phyloP scores from a whole-genome alignment of 1,284 basidiomycete genomes.

The Pyrrhoderma lamaoense region DNA sequence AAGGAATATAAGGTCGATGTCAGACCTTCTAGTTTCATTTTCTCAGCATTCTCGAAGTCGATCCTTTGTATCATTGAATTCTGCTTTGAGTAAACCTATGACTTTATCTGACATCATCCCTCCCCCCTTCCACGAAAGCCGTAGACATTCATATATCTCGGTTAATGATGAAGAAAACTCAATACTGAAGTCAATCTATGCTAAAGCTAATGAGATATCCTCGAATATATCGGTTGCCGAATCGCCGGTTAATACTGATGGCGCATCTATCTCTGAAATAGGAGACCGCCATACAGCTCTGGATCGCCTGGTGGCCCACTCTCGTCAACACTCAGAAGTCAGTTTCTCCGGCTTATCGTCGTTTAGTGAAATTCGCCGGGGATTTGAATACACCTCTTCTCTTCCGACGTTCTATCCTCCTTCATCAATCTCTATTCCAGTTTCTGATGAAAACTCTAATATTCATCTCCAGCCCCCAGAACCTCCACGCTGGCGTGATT shows the following conservation, averaged over 20 bases:
- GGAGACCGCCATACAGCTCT: conserved; percentile 23
- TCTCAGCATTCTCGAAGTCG: conserved; percentile 38
- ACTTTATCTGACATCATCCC: conserved; percentile 72
- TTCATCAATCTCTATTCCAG: too few relatives aligned
- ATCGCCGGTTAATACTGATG: conserved; percentile 34
- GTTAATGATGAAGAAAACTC: conserved; percentile 46
- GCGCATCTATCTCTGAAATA: conserved; percentile 33
- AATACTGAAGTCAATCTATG: conserved; percentile 52
- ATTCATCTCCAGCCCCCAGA: conserved; percentile 31
- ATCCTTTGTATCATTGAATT: conserved; percentile 30
- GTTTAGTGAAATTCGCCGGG: conserved; percentile 64
- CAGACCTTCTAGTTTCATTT: conserved; percentile 65
- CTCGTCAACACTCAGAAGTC: conserved; percentile 43
- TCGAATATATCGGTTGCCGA: conserved; percentile 24
- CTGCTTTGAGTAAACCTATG: conserved; percentile 29
- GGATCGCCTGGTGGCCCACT: conserved; percentile 29
- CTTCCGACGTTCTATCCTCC: conserved; percentile 58
- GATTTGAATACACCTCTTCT: conserved; percentile 60
- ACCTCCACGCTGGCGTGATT: conserved; percentile 39
- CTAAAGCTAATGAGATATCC: conserved; percentile 35
- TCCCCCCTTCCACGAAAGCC: conserved; percentile 40
- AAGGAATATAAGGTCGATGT: conserved; percentile 44
- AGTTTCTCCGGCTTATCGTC: conserved; percentile 68
- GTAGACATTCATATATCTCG: conserved; percentile 40
- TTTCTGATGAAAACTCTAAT: conserved; percentile 19